Evolutionary conservation across 257 asterid genomes (phyloP), one percentile per base, ranked within the genome.

Genomic region (Apocynum venetum): DNA sequence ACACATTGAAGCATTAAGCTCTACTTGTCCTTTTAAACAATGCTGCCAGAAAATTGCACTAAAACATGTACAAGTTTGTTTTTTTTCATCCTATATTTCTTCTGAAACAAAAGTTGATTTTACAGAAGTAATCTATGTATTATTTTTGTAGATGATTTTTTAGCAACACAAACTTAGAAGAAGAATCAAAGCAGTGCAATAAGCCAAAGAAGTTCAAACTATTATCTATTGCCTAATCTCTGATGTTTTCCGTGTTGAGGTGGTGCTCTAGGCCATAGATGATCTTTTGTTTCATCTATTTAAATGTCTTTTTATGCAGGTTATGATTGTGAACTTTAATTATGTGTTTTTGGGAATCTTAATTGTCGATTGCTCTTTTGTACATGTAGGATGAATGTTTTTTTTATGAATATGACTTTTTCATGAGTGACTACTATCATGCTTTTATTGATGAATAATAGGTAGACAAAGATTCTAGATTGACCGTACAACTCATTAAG

Each of bases 401-500:
- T 64, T 59, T 59, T 59, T 59, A 25, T n/a, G 65, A n/a, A n/a
- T 2, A 59, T 59, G 65, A 20, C 12, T 6, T 59, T 8, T 2
- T 14, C 73, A 69, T 2, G 4, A 20, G 6, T 69, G 31, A 1
- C 73, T 71, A 10, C 13, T 72, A 72, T 36, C 8, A 63, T 38
- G 31, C 70, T 72, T 65, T 79, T 81, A 80, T 57, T 84, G 89
- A 57, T 67, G 76, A 44, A 64, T 86, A 93, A 64, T 86, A 93
- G 98, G 96, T 69, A 75, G 89, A 88, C 79, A 89, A 79, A 77
- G 97, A 93, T 86, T 80, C 79, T 77, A 80, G 79, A 76, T 82
- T 88, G 76, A 85, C 88, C n/a, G 60, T 86, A 81, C 92, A 88
- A 85, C 96, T 93, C 59, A 61, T 88, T 47, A 84, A 83, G 73